These are phyloP conservation scores for Suillus decipiens DNA, from an alignment of 768 basidiomycete species.

Conservation along the genomic window DNA sequence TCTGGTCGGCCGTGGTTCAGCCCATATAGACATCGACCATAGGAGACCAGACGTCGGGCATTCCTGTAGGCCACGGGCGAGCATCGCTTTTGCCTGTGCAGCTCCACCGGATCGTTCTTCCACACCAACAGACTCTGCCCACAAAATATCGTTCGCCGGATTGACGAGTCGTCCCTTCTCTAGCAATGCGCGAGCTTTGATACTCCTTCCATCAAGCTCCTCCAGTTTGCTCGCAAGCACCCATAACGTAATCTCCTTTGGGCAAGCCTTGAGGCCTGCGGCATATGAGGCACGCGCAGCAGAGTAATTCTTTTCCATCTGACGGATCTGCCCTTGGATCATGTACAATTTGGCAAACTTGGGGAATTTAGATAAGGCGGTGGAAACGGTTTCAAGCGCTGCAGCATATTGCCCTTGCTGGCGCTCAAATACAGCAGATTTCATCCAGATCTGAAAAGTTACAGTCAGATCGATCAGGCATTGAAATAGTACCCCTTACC, in stretches of 20 bases:
- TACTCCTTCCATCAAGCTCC: slow-evolving; percentile 88
- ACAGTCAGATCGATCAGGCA: not conserved
- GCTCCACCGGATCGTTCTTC: slow-evolving; percentile 86
- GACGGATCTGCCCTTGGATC: slow-evolving; percentile 93
- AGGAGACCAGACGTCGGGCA: slow-evolving; percentile 87
- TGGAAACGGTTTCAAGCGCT: slow-evolving; percentile 73
- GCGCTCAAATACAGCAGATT: slow-evolving; percentile 92
- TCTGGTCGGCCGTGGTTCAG: slow-evolving; percentile 83
- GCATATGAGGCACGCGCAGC: slow-evolving; percentile 81
- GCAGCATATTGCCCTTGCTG: slow-evolving; percentile 76
- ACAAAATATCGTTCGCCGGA: slow-evolving; percentile 80
- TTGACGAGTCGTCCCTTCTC: slow-evolving; percentile 90
- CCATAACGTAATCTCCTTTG: slow-evolving; percentile 86
- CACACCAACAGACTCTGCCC: slow-evolving; percentile 89
- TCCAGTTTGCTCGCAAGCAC: slow-evolving; percentile 87
- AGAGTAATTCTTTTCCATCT: slow-evolving; percentile 56
- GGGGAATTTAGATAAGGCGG: slow-evolving; percentile 82
- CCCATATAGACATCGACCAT: slow-evolving; percentile 93
- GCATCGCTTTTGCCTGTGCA: slow-evolving; percentile 84
- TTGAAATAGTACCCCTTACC: slow-evolving; percentile 45
- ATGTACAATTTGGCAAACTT: slow-evolving; percentile 93
- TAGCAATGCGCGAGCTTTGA: slow-evolving; percentile 87
- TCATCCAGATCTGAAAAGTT: slow-evolving; percentile 91
- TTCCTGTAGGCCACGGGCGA: slow-evolving; percentile 88
- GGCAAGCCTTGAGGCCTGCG: slow-evolving; percentile 82